These are phyloP conservation scores for Podospora australis DNA, from an alignment of 495 filamentous ascomycete genomes.

Conservation along the genomic window DNA sequence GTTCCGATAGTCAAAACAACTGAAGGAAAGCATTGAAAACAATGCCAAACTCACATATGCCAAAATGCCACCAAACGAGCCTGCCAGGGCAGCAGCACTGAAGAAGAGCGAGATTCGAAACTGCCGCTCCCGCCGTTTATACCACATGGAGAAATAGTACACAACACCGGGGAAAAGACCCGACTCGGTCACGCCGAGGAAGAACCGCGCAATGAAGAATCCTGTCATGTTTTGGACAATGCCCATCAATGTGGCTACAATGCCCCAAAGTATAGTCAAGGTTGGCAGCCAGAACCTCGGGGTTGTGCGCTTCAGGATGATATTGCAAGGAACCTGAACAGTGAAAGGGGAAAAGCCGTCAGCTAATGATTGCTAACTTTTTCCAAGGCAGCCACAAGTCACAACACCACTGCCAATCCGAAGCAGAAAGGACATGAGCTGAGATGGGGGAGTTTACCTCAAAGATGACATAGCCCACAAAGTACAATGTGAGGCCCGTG, in stretches of 20 bases:
- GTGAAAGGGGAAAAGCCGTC: too few relatives aligned
- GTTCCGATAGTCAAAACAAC: not conserved
- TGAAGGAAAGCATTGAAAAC: not conserved
- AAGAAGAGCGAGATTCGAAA: slow-evolving; percentile 74
- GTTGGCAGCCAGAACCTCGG: slow-evolving; percentile 53
- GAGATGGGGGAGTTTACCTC: too few relatives aligned
- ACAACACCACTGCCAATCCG: too few relatives aligned
- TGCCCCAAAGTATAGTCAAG: slow-evolving; percentile 41
- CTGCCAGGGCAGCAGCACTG: slow-evolving; percentile 64
- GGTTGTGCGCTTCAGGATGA: slow-evolving; percentile 64
- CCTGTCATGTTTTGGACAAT: slow-evolving; percentile 59
- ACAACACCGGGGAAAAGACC: slow-evolving; percentile 71
- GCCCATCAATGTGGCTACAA: slow-evolving; percentile 66
- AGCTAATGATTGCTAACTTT: too few relatives aligned
- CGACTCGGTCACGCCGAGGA: slow-evolving; percentile 49
- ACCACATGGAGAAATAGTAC: slow-evolving; percentile 84
- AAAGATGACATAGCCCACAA: slow-evolving; percentile 64
- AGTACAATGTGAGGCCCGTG: slow-evolving; percentile 65
- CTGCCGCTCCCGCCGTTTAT: slow-evolving; percentile 62
- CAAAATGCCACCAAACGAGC: slow-evolving; percentile 73
- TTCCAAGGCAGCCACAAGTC: too few relatives aligned
- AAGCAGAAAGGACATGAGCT: too few relatives aligned
- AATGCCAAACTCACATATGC: slow-evolving; percentile 50
- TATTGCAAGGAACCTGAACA: slow-evolving; percentile 60
- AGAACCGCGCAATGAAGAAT: slow-evolving; percentile 58